Base-by-base conservation (phyloP, 1,284 basidiomycete genomes). In the Ustilago sp. region DNA sequence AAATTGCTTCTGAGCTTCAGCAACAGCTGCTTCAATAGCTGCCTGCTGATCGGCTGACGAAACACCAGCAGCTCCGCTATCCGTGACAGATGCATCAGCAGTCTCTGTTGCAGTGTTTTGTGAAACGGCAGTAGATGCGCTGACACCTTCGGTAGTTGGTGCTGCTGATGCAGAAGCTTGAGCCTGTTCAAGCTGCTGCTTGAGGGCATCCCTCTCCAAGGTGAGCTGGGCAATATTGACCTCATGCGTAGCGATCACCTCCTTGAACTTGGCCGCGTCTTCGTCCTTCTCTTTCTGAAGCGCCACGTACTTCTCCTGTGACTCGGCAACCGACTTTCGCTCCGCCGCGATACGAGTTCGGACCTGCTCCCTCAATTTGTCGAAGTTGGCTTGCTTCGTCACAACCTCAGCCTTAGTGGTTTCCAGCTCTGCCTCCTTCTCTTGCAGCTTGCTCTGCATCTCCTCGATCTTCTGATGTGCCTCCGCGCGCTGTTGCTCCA, bases 231-330 rank as follows among this genome's bases (percentile, higher is more conserved):
- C 55, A 11, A 78, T 36, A 7, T 70, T 70, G 41, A 67, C 63
- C 50, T 80, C 68, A 39, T 77, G 68, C 34, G 59, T 52, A 36
- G 68, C 54, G 31, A 72, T 67, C 50, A 68, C 76, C 47, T 80
- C 74, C 35, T 74, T 47, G 28, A 60, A 68, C 55, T 63, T 73
- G 39, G 59, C 60, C 2, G 65, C 68, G 34, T 74, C 67, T 12
- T 75, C 70, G 9, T 77, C 75, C 60, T 87, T 88, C 72, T 89
- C 87, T 48, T 82, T 77, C 35, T 76, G 83, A 61, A 74, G 86
- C 70, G 59, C 83, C 41, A 77, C 84, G 64, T 71, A 87, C 83
- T 78, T 88, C 85, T 58, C 88, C 81, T 71, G 85, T 70, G 68
- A 87, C 39, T 87, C 85, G 0, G 77, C 75, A 0, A 80, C 77